Conservation (phyloP, 371 early-diverging fungal species). For the Parasitella parasitica region DNA sequence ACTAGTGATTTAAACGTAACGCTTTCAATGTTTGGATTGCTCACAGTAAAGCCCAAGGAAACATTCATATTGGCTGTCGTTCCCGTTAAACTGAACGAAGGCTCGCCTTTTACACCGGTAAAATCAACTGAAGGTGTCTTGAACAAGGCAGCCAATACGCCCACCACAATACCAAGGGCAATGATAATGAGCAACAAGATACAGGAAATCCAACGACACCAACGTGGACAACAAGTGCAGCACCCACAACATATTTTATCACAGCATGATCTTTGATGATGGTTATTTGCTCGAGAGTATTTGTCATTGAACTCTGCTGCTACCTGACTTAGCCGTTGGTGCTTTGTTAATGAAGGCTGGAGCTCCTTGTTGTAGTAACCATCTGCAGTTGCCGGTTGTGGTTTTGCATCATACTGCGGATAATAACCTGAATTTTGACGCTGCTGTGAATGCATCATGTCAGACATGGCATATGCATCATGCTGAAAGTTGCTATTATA, state of each 20-base stretch:
- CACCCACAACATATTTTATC: conserved; percentile 50
- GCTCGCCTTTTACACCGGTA: conserved; percentile 34
- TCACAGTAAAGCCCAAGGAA: conserved; percentile 41
- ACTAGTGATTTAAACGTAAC: conserved; percentile 54
- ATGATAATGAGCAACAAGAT: conserved; percentile 33
- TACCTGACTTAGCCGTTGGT: neutral
- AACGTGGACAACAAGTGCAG: conserved; percentile 46
- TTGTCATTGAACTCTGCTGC: neutral
- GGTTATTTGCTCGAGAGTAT: conserved; percentile 1
- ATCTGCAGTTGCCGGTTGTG: neutral
- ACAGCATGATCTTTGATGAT: conserved; percentile 22
- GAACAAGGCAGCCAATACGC: conserved; percentile 42
- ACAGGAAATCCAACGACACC: conserved; percentile 43
- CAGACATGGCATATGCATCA: conserved; percentile 18
- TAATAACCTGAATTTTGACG: neutral
- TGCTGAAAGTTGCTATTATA: neutral
- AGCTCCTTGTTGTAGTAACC: conserved; percentile 5
- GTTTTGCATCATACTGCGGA: conserved; percentile 3
- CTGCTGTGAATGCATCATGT: conserved; percentile 6
- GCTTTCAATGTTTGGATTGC: conserved; percentile 58
- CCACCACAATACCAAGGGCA: conserved; percentile 36
- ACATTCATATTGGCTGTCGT: conserved; percentile 28
- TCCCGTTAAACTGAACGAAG: conserved; percentile 23
- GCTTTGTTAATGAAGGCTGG: neutral
- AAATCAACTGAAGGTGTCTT: conserved; percentile 39